phyloP scores from a whole-genome alignment of 1,284 basidiomycete genomes.

The Rhizoctonia solani region DNA sequence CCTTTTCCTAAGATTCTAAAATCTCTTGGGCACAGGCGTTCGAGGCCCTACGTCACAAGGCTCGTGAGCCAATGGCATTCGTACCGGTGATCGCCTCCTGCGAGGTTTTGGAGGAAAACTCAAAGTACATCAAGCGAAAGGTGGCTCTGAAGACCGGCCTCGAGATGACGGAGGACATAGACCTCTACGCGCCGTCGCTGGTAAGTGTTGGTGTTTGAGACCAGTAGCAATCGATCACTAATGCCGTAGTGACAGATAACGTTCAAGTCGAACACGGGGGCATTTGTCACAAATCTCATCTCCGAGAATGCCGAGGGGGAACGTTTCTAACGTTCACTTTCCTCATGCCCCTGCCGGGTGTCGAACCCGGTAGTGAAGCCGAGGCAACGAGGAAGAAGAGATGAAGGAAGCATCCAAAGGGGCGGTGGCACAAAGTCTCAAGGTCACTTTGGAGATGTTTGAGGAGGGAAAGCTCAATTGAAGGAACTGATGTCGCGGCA shows the following conservation, averaged over 20 bases:
- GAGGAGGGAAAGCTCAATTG: slow-evolving; percentile 31
- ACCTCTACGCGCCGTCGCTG: slow-evolving; percentile 14
- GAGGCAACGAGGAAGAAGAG: background rate
- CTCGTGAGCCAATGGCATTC: slow-evolving; percentile 15
- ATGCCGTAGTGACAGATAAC: too few relatives aligned
- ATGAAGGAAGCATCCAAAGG: background rate
- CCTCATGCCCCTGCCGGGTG: background rate
- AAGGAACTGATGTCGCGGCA: background rate
- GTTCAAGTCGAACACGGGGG: slow-evolving; percentile 7
- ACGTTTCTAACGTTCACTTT: slow-evolving; percentile 28
- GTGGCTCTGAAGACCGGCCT: background rate
- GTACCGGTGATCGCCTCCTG: slow-evolving; percentile 10
- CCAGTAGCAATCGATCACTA: background rate
- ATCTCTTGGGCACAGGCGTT: slow-evolving; percentile 27
- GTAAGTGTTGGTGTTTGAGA: too few relatives aligned
- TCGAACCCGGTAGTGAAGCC: background rate
- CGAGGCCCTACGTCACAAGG: slow-evolving; percentile 26
- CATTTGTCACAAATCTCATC: slow-evolving; percentile 15
- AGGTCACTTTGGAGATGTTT: slow-evolving; percentile 25
- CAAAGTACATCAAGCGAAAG: slow-evolving; percentile 21
- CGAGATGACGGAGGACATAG: slow-evolving; percentile 13
- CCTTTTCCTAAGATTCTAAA: slow-evolving; percentile 25
- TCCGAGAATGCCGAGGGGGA: background rate
- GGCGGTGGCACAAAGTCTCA: slow-evolving; percentile 6
- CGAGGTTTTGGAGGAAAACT: slow-evolving; percentile 24